Evolutionary conservation across 805 yeast species (phyloP).

Genomic region (Candida endomychidarum): DNA sequence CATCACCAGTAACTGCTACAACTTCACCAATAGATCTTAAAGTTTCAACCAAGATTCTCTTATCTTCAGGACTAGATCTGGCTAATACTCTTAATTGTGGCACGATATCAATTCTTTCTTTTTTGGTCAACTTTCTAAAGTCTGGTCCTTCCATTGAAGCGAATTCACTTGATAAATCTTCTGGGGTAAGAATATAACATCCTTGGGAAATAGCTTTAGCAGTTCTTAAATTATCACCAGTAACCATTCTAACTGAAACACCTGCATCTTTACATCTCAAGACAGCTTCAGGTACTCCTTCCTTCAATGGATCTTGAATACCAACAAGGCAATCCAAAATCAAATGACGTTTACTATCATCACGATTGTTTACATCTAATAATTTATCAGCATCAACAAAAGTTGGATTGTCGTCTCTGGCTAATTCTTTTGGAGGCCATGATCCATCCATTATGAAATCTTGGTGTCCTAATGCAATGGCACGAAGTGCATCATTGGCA

Average conservation of each 20-base stretch:
- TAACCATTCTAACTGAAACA: conserved; percentile 94
- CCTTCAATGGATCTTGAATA: conserved; percentile 90
- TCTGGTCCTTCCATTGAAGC: conserved; percentile 91
- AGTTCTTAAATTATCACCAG: conserved; percentile 92
- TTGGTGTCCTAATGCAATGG: conserved; percentile 82
- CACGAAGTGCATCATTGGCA: conserved; percentile 81
- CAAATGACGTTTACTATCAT: conserved; percentile 30
- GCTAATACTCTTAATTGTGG: conserved; percentile 84
- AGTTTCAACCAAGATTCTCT: conserved; percentile 79
- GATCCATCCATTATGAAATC: conserved; percentile 50
- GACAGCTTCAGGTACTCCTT: conserved; percentile 89
- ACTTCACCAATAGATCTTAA: conserved; percentile 81
- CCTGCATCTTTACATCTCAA: conserved; percentile 85
- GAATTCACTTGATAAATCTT: conserved; percentile 50
- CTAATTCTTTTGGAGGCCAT: conserved; percentile 70
- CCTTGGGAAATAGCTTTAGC: conserved; percentile 88
- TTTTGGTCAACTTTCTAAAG: conserved; percentile 65
- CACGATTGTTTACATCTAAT: conserved; percentile 21
- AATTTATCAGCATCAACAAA: conserved; percentile 30
- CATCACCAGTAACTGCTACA: conserved; percentile 99
- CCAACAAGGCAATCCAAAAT: conserved; percentile 79
- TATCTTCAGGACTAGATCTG: conserved; percentile 95
- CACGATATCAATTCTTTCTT: conserved; percentile 58
- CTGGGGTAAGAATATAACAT: conserved; percentile 71
- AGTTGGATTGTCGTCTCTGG: conserved; percentile 18